Conservation (phyloP, 148 eudicot species). For the Fagopyrum homotropicum region DNA sequence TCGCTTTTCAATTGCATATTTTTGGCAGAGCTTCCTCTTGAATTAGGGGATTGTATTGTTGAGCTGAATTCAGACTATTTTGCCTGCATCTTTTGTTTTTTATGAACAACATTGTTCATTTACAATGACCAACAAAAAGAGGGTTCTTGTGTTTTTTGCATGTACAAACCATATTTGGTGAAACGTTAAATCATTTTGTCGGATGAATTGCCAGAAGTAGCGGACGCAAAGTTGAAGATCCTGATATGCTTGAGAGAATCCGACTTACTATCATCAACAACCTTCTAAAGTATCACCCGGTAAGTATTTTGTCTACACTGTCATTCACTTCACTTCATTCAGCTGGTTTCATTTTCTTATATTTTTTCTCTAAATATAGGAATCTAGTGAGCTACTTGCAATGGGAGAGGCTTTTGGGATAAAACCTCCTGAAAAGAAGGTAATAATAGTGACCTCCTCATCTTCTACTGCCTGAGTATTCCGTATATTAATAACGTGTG, state of each 20-base stretch:
- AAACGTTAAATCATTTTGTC: background rate
- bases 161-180: background rate
- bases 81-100: background rate
- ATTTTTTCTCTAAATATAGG: constrained; percentile 32
- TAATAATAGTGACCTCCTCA: constrained; percentile 17
- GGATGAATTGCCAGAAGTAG: constrained; percentile 31
- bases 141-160: background rate
- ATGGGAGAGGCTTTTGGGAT: constrained; percentile 97
- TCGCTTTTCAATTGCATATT: no score
- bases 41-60: no score
- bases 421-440: constrained; percentile 79
- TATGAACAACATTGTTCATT: background rate
- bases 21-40: no score
- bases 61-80: no score
- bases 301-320: constrained; percentile 27
- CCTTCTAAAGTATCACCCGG: constrained; percentile 91
- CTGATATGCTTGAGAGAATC: constrained; percentile 83
- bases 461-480: background rate
- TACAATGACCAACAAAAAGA: background rate
- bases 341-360: background rate
- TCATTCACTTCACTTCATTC: background rate
- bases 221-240: constrained; percentile 95
- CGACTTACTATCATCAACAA: constrained; percentile 87
- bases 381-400: constrained; percentile 87
- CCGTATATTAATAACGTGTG: background rate